Percentiles rank a stretch among this genome's conserved stretches.
Conservation (phyloP, 805 yeast genomes). For the Cyberlindnera maritima region DNA sequence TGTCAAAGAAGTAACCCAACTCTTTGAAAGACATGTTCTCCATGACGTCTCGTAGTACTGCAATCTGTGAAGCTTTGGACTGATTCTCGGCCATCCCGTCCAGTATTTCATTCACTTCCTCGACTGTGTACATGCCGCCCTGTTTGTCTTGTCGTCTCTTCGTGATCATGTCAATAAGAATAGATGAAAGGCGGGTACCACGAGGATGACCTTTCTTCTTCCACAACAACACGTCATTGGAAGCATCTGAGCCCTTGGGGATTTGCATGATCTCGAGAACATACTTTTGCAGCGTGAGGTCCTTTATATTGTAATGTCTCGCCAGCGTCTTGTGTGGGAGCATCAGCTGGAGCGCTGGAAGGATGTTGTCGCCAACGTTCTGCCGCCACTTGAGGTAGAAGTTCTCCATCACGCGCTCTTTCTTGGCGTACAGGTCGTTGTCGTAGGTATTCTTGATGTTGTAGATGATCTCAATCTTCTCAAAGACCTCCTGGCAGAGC, state of each 20-base stretch:
- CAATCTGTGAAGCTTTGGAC: conserved; percentile 37
- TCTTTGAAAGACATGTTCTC: conserved; percentile 58
- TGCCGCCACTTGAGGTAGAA: conserved; percentile 52
- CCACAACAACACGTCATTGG: conserved; percentile 46
- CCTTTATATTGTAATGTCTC: conserved; percentile 62
- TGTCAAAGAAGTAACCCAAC: conserved; percentile 64
- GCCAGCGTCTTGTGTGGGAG: conserved; percentile 61
- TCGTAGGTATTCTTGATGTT: background rate
- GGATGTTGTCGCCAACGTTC: conserved; percentile 59
- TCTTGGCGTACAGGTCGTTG: background rate
- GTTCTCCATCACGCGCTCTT: conserved; percentile 26
- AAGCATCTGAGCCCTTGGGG: conserved; percentile 61
- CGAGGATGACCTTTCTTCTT: conserved; percentile 36
- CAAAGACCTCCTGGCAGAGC: conserved; percentile 6
- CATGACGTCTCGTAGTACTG: conserved; percentile 47
- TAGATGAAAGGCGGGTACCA: conserved; percentile 44
- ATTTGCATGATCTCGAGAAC: conserved; percentile 53
- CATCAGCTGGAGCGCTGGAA: conserved; percentile 60
- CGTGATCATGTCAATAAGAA: conserved; percentile 47
- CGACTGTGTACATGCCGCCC: conserved; percentile 41
- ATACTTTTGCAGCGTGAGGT: conserved; percentile 52
- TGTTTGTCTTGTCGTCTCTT: conserved; percentile 39
- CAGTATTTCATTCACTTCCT: conserved; percentile 46
- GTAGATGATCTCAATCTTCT: conserved; percentile 13
- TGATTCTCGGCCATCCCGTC: conserved; percentile 36